Conservation (phyloP, 2,329 filamentous ascomycete species). For the Fusarium solani-melongenae region DNA sequence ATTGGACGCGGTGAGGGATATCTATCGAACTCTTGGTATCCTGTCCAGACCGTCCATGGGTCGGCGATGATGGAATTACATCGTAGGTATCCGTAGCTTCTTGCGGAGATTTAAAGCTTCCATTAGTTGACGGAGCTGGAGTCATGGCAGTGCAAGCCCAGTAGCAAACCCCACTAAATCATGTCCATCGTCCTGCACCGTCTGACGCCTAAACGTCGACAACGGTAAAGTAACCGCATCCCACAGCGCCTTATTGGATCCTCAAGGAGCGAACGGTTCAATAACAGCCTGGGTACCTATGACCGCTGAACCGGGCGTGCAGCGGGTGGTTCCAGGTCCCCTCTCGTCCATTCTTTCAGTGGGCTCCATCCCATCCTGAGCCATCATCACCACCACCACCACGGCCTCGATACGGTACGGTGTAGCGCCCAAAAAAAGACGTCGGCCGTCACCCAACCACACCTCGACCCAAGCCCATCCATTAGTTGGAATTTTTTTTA, state of each 20-base stretch:
- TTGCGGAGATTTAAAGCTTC: not conserved
- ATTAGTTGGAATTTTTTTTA: constrained; percentile 27
- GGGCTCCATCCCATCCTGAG: not conserved
- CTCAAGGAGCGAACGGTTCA: not conserved
- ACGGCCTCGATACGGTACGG: constrained; percentile 25
- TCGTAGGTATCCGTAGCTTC: not conserved
- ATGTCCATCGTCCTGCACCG: not conserved
- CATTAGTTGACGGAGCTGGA: not conserved
- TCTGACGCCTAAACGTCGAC: not conserved
- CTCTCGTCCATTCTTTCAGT: not conserved
- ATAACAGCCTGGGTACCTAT: not conserved
- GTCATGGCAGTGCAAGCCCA: not conserved
- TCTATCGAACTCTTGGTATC: not conserved
- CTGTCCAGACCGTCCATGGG: not conserved
- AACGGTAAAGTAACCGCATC: not conserved
- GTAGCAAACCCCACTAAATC: not conserved
- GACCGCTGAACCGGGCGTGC: not conserved
- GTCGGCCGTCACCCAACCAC: constrained; percentile 17
- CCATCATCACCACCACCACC: constrained; percentile 23
- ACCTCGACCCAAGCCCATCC: constrained; percentile 19
- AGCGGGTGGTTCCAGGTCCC: not conserved
- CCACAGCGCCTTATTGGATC: not conserved
- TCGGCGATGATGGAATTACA: not conserved
- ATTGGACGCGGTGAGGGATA: not conserved
- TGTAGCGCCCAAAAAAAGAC: constrained; percentile 28